Percentiles rank a stretch among this genome's conserved stretches.
Conservation (phyloP, 768 basidiomycete species). For the Phlegmacium glaucopus region DNA sequence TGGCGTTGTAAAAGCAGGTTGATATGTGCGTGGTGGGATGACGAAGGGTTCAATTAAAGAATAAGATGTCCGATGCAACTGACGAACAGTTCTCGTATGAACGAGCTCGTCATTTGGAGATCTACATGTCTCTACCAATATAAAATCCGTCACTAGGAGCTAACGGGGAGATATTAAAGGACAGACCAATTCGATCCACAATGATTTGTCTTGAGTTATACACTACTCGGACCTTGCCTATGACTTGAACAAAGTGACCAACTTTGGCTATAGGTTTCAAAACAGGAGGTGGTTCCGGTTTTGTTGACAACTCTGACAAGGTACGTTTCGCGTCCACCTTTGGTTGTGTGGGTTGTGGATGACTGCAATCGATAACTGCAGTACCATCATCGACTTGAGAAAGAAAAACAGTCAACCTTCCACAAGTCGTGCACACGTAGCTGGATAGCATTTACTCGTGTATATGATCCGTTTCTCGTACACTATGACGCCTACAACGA, state of each 20-base stretch:
- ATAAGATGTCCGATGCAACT: constrained; percentile 54
- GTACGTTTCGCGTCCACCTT: constrained; percentile 6
- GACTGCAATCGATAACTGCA: constrained; percentile 64
- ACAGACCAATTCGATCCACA: constrained; percentile 51
- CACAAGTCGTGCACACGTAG: neutral
- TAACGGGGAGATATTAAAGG: neutral
- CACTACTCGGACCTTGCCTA: constrained; percentile 41
- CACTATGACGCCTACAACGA: constrained; percentile 59
- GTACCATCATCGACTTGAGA: constrained; percentile 74
- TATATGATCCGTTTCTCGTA: constrained; percentile 63
- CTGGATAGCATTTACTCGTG: constrained; percentile 37
- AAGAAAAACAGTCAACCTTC: neutral
- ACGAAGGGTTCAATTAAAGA: constrained; percentile 46
- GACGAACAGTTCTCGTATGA: constrained; percentile 51
- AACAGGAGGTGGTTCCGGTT: constrained; percentile 8
- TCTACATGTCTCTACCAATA: constrained; percentile 36
- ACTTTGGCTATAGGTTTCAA: constrained; percentile 39
- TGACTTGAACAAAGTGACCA: constrained; percentile 44
- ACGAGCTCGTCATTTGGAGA: constrained; percentile 56
- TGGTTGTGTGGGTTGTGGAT: constrained; percentile 31
- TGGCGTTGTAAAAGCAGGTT: constrained; percentile 11
- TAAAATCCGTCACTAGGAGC: neutral
- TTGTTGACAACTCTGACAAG: constrained; percentile 5
- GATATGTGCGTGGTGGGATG: constrained; percentile 28
- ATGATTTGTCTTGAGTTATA: constrained; percentile 43